A percentile compares a stretch with the other conserved stretches of the same genome.
Conservation (phyloP, 2,329 filamentous ascomycete genomes). For the Dryadomyces quercivorus region DNA sequence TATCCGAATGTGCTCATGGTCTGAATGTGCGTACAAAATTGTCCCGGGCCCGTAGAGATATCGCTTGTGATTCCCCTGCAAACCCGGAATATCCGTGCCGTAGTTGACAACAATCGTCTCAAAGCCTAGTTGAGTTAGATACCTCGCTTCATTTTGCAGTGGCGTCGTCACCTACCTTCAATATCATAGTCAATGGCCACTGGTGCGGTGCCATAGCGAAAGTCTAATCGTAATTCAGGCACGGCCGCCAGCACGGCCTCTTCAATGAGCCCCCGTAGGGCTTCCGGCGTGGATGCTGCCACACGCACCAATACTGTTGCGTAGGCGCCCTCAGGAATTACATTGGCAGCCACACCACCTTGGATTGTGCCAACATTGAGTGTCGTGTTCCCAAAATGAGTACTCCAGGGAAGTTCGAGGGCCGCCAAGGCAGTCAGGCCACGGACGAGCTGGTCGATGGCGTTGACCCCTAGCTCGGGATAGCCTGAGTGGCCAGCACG, state of each 20-base stretch:
- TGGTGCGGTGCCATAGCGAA: background rate
- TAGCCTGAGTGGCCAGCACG: constrained; percentile 1
- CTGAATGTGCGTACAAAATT: background rate
- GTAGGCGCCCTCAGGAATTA: background rate
- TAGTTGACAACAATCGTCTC: constrained; percentile 1
- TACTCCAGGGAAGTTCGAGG: background rate
- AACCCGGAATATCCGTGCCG: constrained; percentile 2
- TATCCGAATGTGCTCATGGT: constrained; percentile 2
- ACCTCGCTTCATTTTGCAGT: background rate
- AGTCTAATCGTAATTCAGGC: background rate
- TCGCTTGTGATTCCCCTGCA: background rate
- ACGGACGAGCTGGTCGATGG: background rate
- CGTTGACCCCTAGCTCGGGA: background rate
- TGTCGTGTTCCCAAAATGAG: background rate
- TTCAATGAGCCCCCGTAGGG: background rate
- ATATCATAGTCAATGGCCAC: constrained; percentile 1
- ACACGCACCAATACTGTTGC: background rate
- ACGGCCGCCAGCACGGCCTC: background rate
- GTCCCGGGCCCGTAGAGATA: constrained; percentile 3
- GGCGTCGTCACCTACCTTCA: background rate
- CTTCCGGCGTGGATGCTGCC: background rate
- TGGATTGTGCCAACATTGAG: background rate
- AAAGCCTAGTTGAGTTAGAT: background rate
- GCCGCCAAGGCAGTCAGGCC: background rate
- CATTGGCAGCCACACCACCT: constrained; percentile 3